A percentile compares a stretch with the other conserved stretches of the same genome.
phyloP scores from a whole-genome alignment of 768 basidiomycete species.

The Boletus pseudopeckii region DNA sequence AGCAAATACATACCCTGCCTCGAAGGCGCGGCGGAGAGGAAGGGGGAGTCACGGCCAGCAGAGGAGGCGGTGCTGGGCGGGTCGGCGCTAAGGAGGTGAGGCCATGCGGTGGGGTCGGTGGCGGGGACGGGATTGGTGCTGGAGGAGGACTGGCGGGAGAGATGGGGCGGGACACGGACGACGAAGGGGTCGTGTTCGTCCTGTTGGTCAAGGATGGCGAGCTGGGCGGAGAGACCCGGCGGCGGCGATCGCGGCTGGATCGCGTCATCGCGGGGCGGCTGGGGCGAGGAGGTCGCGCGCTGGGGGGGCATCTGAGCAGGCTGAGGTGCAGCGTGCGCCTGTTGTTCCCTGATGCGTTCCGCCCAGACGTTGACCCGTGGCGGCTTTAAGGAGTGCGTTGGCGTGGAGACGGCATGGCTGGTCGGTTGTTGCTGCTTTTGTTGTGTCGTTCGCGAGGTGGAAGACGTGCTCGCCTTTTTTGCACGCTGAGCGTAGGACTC shows the following conservation, averaged over 20 bases:
- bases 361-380: slow-evolving; percentile 41
- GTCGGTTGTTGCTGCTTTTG: slow-evolving; percentile 3
- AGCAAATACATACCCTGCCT: slow-evolving; percentile 37
- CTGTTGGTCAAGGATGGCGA: slow-evolving; percentile 23
- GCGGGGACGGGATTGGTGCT: slow-evolving; percentile 20
- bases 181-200: slow-evolving; percentile 44
- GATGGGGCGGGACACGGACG: slow-evolving; percentile 37
- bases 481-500: slow-evolving; percentile 60
- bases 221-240: slow-evolving; percentile 14
- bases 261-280: slow-evolving; percentile 14
- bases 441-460: background rate
- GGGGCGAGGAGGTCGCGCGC: slow-evolving; percentile 8
- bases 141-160: slow-evolving; percentile 29
- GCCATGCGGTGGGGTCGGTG: slow-evolving; percentile 18
- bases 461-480: slow-evolving; percentile 37
- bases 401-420: background rate
- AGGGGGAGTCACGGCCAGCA: slow-evolving; percentile 25
- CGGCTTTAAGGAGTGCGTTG: slow-evolving; percentile 13
- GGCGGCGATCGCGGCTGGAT: slow-evolving; percentile 20
- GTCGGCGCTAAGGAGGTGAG: slow-evolving; percentile 17
- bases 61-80: slow-evolving; percentile 37
- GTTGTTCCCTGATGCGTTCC: slow-evolving; percentile 40
- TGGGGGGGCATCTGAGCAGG: slow-evolving; percentile 14
- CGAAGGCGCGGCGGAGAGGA: slow-evolving; percentile 30
- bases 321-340: slow-evolving; percentile 24